Evolutionary conservation across 208 protist genomes (phyloP).

Genomic region (Porcisia deanei): DNA sequence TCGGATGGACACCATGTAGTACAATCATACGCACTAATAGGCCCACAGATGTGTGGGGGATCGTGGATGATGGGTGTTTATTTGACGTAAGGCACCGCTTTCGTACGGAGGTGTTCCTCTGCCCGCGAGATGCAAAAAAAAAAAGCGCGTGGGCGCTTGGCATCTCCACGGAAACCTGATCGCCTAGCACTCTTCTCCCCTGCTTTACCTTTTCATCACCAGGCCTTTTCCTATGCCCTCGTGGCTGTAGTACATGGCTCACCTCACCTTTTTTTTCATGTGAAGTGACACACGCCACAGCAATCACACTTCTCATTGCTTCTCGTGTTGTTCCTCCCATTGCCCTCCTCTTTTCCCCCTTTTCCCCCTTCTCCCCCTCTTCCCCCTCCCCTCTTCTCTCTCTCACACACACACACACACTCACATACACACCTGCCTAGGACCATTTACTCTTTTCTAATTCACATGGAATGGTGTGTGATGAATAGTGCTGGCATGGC

Average conservation of each 20-base stretch:
- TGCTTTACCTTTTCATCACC: not conserved
- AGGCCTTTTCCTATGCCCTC: not conserved
- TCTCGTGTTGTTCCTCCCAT: no score
- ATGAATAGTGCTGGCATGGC: no score
- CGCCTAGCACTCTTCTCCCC: not conserved
- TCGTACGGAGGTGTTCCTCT: not conserved
- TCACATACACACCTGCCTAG: no score
- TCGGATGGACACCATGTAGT: conserved; percentile 37
- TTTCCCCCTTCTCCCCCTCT: not conserved
- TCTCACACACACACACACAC: not conserved
- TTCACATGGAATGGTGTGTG: no score
- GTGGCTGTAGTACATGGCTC: not conserved
- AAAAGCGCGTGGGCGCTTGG: not conserved
- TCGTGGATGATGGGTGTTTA: no score
- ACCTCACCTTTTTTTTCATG: not conserved
- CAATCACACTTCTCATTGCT: not conserved
- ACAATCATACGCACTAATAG: not conserved
- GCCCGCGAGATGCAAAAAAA: not conserved
- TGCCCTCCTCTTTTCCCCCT: not conserved
- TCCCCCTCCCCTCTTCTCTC: not conserved
- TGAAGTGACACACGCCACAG: not conserved
- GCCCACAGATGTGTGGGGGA: not conserved
- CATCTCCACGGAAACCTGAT: not conserved
- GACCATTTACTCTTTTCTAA: no score
- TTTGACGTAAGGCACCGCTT: not conserved